A percentile compares a stretch with the other conserved stretches of the same genome.
Evolutionary conservation across 257 asterid genomes (phyloP).

Genomic region (Salvia miltiorrhiza): DNA sequence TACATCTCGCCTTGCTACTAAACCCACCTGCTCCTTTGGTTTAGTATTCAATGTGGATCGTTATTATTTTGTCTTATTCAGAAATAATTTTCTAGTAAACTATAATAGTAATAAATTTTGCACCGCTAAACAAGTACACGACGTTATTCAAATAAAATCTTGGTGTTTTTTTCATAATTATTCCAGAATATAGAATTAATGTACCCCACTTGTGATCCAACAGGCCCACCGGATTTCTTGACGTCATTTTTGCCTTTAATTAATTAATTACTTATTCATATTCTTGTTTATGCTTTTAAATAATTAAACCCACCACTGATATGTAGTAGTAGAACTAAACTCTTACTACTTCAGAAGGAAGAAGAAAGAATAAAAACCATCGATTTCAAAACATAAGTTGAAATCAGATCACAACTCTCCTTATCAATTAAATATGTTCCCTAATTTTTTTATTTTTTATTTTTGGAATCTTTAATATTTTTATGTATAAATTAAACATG

Average conservation of each 20-base stretch:
- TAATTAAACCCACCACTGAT: too few relatives aligned
- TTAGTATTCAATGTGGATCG: slow-evolving; percentile 14
- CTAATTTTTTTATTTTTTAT: too few relatives aligned
- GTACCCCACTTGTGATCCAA: background rate
- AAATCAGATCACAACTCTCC: too few relatives aligned
- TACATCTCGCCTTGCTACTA: too few relatives aligned
- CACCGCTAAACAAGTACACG: background rate
- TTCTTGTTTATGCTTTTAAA: background rate
- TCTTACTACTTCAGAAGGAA: too few relatives aligned
- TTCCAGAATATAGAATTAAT: background rate
- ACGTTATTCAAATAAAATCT: background rate
- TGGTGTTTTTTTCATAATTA: background rate
- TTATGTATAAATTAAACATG: too few relatives aligned
- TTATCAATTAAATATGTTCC: too few relatives aligned
- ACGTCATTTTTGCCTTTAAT: background rate
- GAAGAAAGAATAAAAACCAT: too few relatives aligned
- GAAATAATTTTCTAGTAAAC: background rate
- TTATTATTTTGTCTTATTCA: slow-evolving; percentile 1
- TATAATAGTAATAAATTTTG: background rate
- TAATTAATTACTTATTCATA: background rate
- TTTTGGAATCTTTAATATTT: too few relatives aligned
- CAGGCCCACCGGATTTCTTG: background rate
- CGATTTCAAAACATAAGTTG: too few relatives aligned
- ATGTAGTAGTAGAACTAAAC: too few relatives aligned
- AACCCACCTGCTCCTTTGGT: slow-evolving; percentile 1